These are phyloP conservation scores for Papilionanthe hybrid DNA, from an alignment of 116 monocot species.

Conservation along the genomic window DNA sequence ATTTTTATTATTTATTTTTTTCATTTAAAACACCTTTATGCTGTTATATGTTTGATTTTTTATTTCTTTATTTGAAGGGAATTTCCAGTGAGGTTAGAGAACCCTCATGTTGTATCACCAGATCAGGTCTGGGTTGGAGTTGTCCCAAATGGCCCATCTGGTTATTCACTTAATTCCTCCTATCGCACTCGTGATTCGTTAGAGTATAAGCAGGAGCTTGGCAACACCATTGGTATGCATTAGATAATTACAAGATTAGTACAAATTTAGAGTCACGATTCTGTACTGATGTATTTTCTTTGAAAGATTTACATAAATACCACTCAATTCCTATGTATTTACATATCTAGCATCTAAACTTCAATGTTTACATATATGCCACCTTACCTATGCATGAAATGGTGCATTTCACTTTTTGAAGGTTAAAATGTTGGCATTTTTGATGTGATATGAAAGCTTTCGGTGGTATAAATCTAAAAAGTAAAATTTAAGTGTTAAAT, in stretches of 20 bases:
- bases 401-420: too few relatives aligned
- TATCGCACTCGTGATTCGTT: conserved; percentile 72
- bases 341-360: too few relatives aligned
- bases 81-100: conserved; percentile 91
- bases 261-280: neutral
- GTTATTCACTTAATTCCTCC: conserved; percentile 80
- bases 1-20: conserved; percentile 3
- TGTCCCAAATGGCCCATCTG: conserved; percentile 79
- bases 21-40: neutral
- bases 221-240: conserved; percentile 79
- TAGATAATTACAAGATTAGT: neutral
- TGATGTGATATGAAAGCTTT: too few relatives aligned
- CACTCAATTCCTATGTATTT: too few relatives aligned
- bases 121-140: conserved; percentile 95
- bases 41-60: conserved; percentile 4
- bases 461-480: too few relatives aligned
- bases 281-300: neutral
- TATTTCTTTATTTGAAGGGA: conserved; percentile 26
- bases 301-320: neutral
- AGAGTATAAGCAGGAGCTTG: conserved; percentile 92
- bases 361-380: too few relatives aligned
- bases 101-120: conserved; percentile 82
- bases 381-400: too few relatives aligned
- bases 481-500: too few relatives aligned
- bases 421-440: too few relatives aligned